Percentiles rank a stretch among this genome's conserved stretches.
Conservation (phyloP, 75 land plant species). For the Gnetum montanum region DNA sequence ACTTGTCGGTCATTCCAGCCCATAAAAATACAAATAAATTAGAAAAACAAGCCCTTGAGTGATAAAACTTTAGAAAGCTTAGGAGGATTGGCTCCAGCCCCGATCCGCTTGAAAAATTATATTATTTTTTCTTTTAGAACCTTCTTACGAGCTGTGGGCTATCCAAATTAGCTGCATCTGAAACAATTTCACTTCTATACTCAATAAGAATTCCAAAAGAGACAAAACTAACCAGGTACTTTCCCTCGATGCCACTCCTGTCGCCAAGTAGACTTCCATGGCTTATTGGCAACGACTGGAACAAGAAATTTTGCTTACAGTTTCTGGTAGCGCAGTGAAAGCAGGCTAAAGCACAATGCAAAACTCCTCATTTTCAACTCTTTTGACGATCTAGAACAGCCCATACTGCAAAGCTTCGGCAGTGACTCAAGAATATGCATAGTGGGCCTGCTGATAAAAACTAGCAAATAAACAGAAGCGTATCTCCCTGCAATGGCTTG, state of each 20-base stretch:
- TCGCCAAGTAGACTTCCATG: neutral
- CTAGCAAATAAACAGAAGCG: neutral
- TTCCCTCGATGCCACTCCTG: neutral
- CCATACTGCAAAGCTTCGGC: neutral
- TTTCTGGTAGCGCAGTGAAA: neutral
- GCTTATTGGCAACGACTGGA: neutral
- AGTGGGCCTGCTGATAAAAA: neutral
- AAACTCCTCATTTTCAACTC: neutral
- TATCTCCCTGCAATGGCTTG: conserved; percentile 5
- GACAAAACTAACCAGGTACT: neutral
- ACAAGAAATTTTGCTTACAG: neutral
- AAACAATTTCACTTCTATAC: no score
- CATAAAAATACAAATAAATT: no score
- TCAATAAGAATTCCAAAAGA: conserved; percentile 5
- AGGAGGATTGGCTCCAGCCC: no score
- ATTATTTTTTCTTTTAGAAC: no score
- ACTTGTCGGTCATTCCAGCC: no score
- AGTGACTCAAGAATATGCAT: neutral
- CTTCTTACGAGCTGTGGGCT: no score
- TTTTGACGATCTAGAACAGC: conserved; percentile 2
- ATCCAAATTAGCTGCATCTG: no score
- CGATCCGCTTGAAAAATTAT: no score
- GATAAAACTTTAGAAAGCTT: no score
- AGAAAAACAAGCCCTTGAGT: no score
- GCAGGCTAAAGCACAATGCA: neutral